Base-by-base conservation (phyloP, 352 stramenopile species). In the Pseudoperonospora humuli region DNA sequence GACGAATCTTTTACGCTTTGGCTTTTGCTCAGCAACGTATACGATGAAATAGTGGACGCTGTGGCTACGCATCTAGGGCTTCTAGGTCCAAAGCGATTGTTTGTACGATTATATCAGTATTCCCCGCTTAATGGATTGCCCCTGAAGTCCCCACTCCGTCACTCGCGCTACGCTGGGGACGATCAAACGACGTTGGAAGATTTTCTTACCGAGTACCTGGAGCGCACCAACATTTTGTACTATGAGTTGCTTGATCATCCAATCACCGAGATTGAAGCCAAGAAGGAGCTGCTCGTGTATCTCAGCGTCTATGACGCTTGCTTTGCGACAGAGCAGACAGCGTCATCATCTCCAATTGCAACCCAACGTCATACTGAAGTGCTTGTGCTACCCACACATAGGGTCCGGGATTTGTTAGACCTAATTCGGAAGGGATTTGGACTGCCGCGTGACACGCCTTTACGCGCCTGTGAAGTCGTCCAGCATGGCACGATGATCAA, bases 181-280 rank as follows among this genome's bases (percentile, higher is more conserved):
- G 33, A 51, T 7, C 54, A 67, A 44, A 84, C 76, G 17, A 86
- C 70, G 9, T 50, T 90, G 14, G 76, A 90, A 11, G 73, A 86
- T 8, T 55, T 90, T 5, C 54, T 90, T 10, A 81, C 72, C 0
- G 75, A 88, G 29, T 88, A 86, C 36, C 52, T 78, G 35, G 75
- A 90, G 32, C 68, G 74, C 11, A 83, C 77, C 2, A 81, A 57
- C 18, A 54, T 68, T 7, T 49, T 92, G 40, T 82, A 94, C 44
- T 88, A 80, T 39, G 82, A 92, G 52, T 42, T 88, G 7, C 51
- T 92, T 2, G 41, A 57, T 7, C 61, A 86, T 31, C 71, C 77
- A 7, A 91, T 94, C 60, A 87, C 76, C 1, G 77, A 91, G 45
- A 80, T 94, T 35, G 82, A 94, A 50, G 73, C 75, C 1, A 92